A percentile compares a stretch with the other conserved stretches of the same genome.
phyloP scores from a whole-genome alignment of 139 green algal species.

The Chlorella sp. region DNA sequence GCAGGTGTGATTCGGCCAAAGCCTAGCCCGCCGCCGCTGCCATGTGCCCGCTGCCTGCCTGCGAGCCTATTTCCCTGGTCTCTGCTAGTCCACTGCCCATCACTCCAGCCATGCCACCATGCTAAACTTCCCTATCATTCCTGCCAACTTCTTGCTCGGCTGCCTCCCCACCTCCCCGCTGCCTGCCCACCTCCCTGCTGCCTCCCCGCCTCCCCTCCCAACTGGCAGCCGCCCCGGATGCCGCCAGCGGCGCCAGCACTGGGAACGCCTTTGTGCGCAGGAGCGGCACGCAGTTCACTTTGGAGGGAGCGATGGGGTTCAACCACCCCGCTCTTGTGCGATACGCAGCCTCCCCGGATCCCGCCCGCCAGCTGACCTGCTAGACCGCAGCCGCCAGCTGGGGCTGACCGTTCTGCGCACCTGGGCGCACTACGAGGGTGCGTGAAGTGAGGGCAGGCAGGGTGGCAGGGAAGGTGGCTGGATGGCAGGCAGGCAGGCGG shows the following conservation, averaged over 20 bases:
- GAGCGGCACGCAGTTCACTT: neutral
- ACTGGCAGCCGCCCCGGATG: neutral
- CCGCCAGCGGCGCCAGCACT: neutral
- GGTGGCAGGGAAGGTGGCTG: neutral
- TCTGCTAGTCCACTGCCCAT: neutral
- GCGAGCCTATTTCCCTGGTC: neutral
- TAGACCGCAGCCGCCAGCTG: neutral
- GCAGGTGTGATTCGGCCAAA: neutral
- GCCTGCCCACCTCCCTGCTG: too few relatives aligned
- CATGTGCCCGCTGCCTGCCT: neutral
- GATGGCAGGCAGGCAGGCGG: too few relatives aligned
- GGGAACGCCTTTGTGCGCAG: neutral
- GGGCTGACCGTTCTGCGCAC: neutral
- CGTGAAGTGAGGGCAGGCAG: neutral
- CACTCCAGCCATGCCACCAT: neutral
- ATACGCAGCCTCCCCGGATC: neutral
- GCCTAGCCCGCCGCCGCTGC: too few relatives aligned
- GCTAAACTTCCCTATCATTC: too few relatives aligned
- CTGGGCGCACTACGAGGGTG: slow-evolving; percentile 15
- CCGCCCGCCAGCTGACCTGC: neutral
- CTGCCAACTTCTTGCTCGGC: too few relatives aligned
- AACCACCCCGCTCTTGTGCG: slow-evolving; percentile 14
- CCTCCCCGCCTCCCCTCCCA: neutral
- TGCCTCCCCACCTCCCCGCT: neutral
- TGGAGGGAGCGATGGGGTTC: neutral